Conservation (phyloP, 495 filamentous ascomycete genomes). For the Lineolata rhizophorae region DNA sequence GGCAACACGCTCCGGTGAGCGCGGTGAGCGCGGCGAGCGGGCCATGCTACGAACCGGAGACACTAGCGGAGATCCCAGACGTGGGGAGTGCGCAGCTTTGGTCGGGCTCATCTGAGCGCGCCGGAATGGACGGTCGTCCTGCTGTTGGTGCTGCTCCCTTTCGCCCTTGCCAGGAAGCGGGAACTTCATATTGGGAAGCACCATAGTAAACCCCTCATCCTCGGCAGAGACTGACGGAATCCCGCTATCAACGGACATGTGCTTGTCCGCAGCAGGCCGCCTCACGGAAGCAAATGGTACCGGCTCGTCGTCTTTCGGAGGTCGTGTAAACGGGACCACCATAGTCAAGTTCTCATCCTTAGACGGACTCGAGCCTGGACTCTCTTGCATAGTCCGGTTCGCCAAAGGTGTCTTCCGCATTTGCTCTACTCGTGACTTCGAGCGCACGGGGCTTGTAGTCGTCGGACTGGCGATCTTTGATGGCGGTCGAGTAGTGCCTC, state of each 20-base stretch:
- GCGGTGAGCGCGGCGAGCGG: not conserved
- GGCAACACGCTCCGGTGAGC: not conserved
- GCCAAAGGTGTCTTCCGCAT: too few species aligned
- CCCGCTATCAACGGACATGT: constrained; percentile 14
- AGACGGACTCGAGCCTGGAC: constrained; percentile 5
- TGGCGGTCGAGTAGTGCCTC: constrained; percentile 6
- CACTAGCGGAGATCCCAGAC: constrained; percentile 4
- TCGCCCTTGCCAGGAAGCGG: too few species aligned
- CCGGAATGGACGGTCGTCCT: too few species aligned
- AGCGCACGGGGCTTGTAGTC: too few species aligned
- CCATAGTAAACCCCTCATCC: constrained; percentile 23
- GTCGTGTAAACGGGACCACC: constrained; percentile 14
- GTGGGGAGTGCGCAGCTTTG: too few species aligned
- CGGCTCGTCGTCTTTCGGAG: constrained; percentile 5
- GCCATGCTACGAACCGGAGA: constrained; percentile 1
- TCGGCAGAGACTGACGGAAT: constrained; percentile 9
- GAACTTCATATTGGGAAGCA: constrained; percentile 16
- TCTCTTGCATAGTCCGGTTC: not conserved
- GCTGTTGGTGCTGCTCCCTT: too few species aligned
- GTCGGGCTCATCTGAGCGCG: constrained; percentile 9
- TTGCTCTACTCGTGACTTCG: too few species aligned
- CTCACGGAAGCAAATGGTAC: constrained; percentile 1
- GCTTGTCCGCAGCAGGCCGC: constrained; percentile 12
- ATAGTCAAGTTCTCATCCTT: constrained; percentile 20
- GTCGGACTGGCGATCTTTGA: too few species aligned